Base-by-base conservation (phyloP, 1,139 yeast species). In the Hanseniaspora gamundiae region DNA sequence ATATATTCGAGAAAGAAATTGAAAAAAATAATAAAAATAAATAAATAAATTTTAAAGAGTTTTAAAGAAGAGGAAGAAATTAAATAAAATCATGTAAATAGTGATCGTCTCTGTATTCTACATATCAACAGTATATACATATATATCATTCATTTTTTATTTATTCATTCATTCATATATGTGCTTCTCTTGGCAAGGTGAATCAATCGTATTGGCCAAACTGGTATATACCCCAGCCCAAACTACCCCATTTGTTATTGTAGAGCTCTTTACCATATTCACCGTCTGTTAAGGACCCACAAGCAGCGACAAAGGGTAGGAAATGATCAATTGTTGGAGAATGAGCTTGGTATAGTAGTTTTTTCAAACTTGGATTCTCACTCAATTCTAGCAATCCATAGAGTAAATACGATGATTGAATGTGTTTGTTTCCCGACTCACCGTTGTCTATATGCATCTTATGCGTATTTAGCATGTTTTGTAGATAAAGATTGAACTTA, bases 251-350 rank as follows among this genome's bases (percentile, higher is more conserved):
- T 2, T 62, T 73, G 24, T 57, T 66, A 39, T 68, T 66, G 55
- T 75, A 78, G 24, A 78, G 45, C 48, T 73, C 75, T 45, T 65
- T 63, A 16, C 69, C 69, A 1, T 46, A 46, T 31, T 66, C 70
- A 4, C 57, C 49, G 9, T 29, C 24, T 2, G 62, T 62, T 14
- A 74, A 68, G 19, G 80, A 69, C 13, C 88, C 91, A 10, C 76
- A 68, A 2, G 80, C 87, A 38, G 78, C 84, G 28, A 78, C 75
- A 3, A 80, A 55, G 0, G 94, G 93, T 51, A 77, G 61, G 47
- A 82, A 74, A 59, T 83, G 94, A 50, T 83, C 93, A 41, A 76
- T 64, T 0, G 86, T 74, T 6, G 93, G 93, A n/a, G 46, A 27
- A 59, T 83, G 93, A 0, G 91, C 80, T 29, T 59, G 55, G 40